These are phyloP conservation scores for Pleurotus salmoneostramineus DNA, from an alignment of 768 basidiomycete species.

Conservation along the genomic window DNA sequence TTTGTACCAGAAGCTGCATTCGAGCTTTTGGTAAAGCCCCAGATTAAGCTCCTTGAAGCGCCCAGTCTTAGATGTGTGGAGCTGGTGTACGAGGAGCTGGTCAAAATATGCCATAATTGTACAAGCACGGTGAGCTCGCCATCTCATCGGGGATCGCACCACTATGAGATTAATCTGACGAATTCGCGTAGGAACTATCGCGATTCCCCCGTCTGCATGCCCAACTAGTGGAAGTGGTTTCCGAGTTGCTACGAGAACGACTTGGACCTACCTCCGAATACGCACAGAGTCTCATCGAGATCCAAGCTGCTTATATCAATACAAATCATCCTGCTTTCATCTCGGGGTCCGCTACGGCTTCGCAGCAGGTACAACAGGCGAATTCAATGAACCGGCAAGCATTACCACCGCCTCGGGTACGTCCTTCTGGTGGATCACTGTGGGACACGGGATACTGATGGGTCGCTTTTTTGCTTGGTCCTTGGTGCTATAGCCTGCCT, in stretches of 20 bases:
- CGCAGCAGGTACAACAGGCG: slow-evolving; percentile 40
- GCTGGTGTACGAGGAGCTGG: slow-evolving; percentile 96
- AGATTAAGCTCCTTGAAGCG: slow-evolving; percentile 93
- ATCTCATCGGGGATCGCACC: neutral
- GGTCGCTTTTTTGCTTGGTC: neutral
- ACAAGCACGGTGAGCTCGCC: slow-evolving; percentile 69
- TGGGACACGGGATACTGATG: no score
- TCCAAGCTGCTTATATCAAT: slow-evolving; percentile 99
- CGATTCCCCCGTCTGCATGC: slow-evolving; percentile 93
- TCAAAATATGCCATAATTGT: slow-evolving; percentile 99
- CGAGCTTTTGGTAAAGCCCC: slow-evolving; percentile 94
- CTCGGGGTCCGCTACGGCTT: slow-evolving; percentile 64
- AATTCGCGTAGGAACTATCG: slow-evolving; percentile 74
- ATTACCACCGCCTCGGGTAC: slow-evolving; percentile 46
- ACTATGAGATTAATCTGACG: neutral
- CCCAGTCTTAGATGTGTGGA: slow-evolving; percentile 96
- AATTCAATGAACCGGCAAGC: slow-evolving; percentile 30
- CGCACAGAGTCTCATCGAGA: slow-evolving; percentile 90
- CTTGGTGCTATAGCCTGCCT: slow-evolving; percentile 44
- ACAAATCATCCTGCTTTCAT: slow-evolving; percentile 98
- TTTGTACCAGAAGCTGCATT: slow-evolving; percentile 98
- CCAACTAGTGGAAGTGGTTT: slow-evolving; percentile 94
- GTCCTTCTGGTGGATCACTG: slow-evolving; percentile 16
- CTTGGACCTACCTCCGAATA: slow-evolving; percentile 97
- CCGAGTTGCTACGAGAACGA: slow-evolving; percentile 90